Evolutionary conservation across 1,284 basidiomycete species (phyloP).

Genomic region (Boletellus deceptivus): DNA sequence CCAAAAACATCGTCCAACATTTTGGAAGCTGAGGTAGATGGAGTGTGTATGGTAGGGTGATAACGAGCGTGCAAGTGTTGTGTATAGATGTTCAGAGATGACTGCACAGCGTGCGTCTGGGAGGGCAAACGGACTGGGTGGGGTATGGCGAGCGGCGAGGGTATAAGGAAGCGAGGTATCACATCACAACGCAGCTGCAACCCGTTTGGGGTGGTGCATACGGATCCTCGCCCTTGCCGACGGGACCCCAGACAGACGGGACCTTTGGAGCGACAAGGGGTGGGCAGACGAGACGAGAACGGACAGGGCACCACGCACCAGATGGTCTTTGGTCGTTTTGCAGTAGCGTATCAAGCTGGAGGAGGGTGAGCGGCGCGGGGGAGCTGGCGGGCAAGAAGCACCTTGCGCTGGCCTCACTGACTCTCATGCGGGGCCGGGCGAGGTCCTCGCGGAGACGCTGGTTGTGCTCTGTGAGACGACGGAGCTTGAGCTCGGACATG

Average conservation of each 20-base stretch:
- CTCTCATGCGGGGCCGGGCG: conserved; percentile 67
- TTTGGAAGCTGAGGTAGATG: conserved; percentile 24
- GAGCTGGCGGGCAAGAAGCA: conserved; percentile 32
- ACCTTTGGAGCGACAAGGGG: conserved; percentile 45
- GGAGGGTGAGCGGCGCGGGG: neutral
- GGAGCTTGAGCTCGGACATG: conserved; percentile 83
- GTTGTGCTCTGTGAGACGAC: conserved; percentile 79
- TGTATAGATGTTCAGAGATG: conserved; percentile 21
- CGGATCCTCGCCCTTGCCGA: conserved; percentile 85
- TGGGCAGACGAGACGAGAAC: neutral
- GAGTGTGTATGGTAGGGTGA: conserved; percentile 25
- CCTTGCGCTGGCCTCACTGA: conserved; percentile 76
- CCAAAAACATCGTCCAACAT: conserved; percentile 28
- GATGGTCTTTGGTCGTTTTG: conserved; percentile 70
- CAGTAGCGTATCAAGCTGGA: conserved; percentile 73
- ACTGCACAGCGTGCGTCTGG: conserved; percentile 16
- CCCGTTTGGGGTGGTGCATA: conserved; percentile 63
- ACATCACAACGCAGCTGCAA: conserved; percentile 34
- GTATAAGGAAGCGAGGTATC: conserved; percentile 30
- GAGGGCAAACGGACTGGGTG: neutral
- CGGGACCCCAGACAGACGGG: conserved; percentile 92
- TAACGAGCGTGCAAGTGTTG: conserved; percentile 27
- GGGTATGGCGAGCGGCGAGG: conserved; percentile 33
- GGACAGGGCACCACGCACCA: conserved; percentile 46
- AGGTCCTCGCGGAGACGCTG: conserved; percentile 74